Base-by-base conservation (phyloP, 768 basidiomycete species). In the Mycena kentingensis region DNA sequence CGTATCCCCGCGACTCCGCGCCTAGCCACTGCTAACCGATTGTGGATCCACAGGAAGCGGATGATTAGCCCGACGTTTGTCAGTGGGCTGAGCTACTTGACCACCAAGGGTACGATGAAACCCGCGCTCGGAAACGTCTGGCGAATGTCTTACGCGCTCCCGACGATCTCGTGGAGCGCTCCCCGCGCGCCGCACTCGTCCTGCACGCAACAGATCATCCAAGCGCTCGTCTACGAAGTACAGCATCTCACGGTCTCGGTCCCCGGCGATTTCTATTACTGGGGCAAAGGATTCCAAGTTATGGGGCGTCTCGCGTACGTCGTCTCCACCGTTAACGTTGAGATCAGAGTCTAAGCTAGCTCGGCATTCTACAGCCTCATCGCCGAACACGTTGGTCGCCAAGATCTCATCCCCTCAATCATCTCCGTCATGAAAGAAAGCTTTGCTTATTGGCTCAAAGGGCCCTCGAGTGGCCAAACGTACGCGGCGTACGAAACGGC, bases 211-310 rank as follows among this genome's bases (percentile, higher is more conserved):
- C 51, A 60, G 22, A 54, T 71, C 5, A 64, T 67, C n/a, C 66
- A 67, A 34, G 67, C 67, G 11, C 60, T 71, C 16, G 75, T 80
- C 60, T 76, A 76, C 55, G 81, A 81, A 56, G 74, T 79, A 31
- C 67, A 72, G 19, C 75, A 82, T 57, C 73, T 84, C 36, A 63
- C 71, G 5, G 69, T 72, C 21, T 74, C 76, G 7, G 76, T 76
- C 22, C 73, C 79, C 22, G 64, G 61, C 3, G 70, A 71, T 44
- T 71, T 70, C 45, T 71, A 71, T 46, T 67, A 57, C 45, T 71
- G 68, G 60, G 69, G 70, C 26, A 66, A 67, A 27, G 54, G 48
- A 3, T 61, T 67, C 32, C 69, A 62, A 26, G 60, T 60, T 13
- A 60, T 63, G 10, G 62, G 67, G 18, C 61, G 69, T 27, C 53